Evolutionary conservation across 2,329 filamentous ascomycete genomes (phyloP).

Genomic region (Biscogniauxia marginata): DNA sequence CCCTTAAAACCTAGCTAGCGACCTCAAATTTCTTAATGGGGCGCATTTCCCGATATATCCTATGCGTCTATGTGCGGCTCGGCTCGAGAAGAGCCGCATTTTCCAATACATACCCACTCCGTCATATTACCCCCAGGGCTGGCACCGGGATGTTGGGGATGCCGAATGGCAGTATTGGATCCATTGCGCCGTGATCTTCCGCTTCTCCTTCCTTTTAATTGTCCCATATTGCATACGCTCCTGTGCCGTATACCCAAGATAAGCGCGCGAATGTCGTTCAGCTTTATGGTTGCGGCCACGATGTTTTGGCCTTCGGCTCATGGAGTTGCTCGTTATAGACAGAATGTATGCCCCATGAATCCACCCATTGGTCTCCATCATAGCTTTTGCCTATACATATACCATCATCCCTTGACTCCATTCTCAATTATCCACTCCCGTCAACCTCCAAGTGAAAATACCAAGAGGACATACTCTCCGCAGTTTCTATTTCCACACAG

Average conservation of each 20-base stretch:
- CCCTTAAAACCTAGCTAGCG: neutral
- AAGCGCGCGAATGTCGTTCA: no score
- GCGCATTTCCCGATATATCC: no score
- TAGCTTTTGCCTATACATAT: conserved; percentile 15
- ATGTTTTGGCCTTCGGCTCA: no score
- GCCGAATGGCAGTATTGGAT: conserved; percentile 9
- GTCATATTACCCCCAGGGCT: conserved; percentile 15
- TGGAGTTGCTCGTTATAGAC: conserved; percentile 1
- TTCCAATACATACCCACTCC: neutral
- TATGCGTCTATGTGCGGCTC: no score
- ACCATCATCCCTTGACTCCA: conserved; percentile 10
- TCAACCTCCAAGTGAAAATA: conserved; percentile 7
- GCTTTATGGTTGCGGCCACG: neutral
- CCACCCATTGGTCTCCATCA: conserved; percentile 10
- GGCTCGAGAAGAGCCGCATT: neutral
- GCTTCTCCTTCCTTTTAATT: no score
- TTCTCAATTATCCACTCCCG: conserved; percentile 13
- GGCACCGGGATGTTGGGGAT: conserved; percentile 14
- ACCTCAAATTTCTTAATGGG: no score
- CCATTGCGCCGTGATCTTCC: conserved; percentile 9
- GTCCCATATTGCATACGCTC: no score
- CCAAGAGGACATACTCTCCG: conserved; percentile 16
- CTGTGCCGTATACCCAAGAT: no score
- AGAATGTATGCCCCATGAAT: conserved; percentile 7
- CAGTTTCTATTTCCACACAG: conserved; percentile 12